These are phyloP conservation scores for Alternaria burnsii DNA, from an alignment of 2,329 filamentous ascomycete genomes.

Conservation along the genomic window DNA sequence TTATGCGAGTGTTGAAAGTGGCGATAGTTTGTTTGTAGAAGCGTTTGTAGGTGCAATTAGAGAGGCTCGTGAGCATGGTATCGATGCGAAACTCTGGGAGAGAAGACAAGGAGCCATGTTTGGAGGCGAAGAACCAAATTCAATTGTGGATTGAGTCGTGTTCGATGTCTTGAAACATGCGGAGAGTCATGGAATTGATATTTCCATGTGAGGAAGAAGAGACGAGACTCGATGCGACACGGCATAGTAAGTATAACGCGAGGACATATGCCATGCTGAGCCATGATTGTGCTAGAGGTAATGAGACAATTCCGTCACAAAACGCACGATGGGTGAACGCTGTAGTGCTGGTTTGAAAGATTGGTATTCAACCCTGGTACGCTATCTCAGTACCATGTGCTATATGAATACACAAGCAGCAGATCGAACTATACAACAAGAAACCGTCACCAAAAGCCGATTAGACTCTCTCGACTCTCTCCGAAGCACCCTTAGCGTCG, in stretches of 20 bases:
- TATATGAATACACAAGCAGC: background rate
- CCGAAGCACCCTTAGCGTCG: constrained; percentile 29
- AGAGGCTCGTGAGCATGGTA: background rate
- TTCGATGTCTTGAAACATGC: background rate
- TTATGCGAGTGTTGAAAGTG: background rate
- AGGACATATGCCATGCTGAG: background rate
- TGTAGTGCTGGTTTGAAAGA: background rate
- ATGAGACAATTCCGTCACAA: background rate
- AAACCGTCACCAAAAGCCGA: background rate
- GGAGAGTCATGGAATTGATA: background rate
- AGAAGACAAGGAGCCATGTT: background rate
- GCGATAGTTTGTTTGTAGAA: background rate
- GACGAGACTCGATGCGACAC: background rate
- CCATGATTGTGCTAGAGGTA: background rate
- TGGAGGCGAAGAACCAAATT: background rate
- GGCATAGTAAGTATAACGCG: background rate
- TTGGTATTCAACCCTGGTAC: constrained; percentile 8
- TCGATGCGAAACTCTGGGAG: background rate
- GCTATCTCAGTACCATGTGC: background rate
- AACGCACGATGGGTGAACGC: background rate
- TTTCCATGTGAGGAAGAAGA: background rate
- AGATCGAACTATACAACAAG: background rate
- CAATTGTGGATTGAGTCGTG: background rate
- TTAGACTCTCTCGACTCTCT: constrained; percentile 18
- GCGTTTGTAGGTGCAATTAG: background rate